Evolutionary conservation across 2,329 filamentous ascomycete genomes (phyloP).

Genomic region (Neonectria hederae): DNA sequence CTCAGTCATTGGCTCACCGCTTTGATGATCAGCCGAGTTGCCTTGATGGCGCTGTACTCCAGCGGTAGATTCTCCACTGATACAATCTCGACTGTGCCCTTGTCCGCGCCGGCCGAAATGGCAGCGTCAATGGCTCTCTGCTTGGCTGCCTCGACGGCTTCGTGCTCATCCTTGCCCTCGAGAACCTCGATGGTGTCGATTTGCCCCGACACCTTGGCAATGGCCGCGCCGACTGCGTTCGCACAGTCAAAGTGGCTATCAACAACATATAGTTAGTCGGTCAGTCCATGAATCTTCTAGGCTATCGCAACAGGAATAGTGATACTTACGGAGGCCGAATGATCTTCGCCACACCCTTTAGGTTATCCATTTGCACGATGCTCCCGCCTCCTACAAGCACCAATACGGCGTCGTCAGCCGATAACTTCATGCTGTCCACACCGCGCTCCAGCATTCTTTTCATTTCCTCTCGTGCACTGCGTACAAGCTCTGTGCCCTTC

Average conservation of each 20-base stretch:
- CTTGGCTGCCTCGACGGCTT: background rate
- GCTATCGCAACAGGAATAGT: no score
- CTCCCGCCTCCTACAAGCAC: slow-evolving; percentile 6
- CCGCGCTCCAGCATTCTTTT: slow-evolving; percentile 6
- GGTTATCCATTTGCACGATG: background rate
- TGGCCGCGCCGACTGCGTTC: slow-evolving; percentile 10
- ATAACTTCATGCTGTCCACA: slow-evolving; percentile 5
- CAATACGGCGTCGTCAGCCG: background rate
- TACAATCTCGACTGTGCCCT: background rate
- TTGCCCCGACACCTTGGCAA: background rate
- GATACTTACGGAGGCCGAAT: no score
- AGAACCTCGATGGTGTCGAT: slow-evolving; percentile 7
- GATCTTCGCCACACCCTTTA: background rate
- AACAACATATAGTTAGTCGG: no score
- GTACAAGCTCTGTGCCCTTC: no score
- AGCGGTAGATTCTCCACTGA: background rate
- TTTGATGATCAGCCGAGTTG: background rate
- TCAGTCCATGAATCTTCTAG: no score
- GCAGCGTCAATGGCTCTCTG: slow-evolving; percentile 1
- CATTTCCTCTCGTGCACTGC: background rate
- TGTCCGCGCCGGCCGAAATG: background rate
- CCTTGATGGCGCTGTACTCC: background rate
- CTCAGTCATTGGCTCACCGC: background rate
- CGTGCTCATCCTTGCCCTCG: background rate
- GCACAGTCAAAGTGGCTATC: background rate